Base-by-base conservation (phyloP, 169 alveolate species). In the Cystoisospora suis region DNA sequence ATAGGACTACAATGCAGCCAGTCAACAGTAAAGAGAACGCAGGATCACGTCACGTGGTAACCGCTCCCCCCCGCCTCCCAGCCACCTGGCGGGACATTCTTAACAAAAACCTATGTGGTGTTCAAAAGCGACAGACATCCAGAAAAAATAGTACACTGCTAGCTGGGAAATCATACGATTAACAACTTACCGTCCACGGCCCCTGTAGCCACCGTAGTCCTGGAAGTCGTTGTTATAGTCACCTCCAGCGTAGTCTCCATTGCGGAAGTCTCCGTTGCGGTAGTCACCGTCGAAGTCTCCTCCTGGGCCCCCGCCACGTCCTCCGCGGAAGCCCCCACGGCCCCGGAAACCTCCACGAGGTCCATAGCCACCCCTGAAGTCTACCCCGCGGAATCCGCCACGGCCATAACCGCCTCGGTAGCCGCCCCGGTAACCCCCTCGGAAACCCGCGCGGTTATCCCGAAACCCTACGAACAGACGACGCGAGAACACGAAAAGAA, bases 391-490 rank as follows among this genome's bases (percentile, higher is more conserved):
- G 77, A 32, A 65, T 2, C 77, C 77, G 4, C 77, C 77, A 12
- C 77, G 77, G 77, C 61, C 61, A 49, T 65, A 65, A 12, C 93
- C 94, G 1, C 95, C 95, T 4, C 92, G 91, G 20, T 65, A 65
- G 6, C 93, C 94, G 1, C 95, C 95, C 6, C 92, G 91, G 75
- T 65, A 81, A 56, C 94, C 94, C 27, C 94, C 92, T 77, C 94
- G 89, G 86, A 32, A 94, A 3, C 94, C 95, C 34, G 94, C 95
- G 75, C 94, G 90, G 44, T 90, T 90, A 34, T 88, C 88, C 44
- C 87, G 80, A 34, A 93, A 91, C 49, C 91, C 77, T 65, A 44
- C 61, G 34, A 65, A 44, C 5, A 20, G 34, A 23, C 12, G 77
- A 65, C 77, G n/a, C 77, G 3, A 58, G 29, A 58, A 2, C 5